Evolutionary conservation across 139 green algal genomes (phyloP), one percentile per base, ranked within the genome.

Genomic region (Coelastrella sp.): DNA sequence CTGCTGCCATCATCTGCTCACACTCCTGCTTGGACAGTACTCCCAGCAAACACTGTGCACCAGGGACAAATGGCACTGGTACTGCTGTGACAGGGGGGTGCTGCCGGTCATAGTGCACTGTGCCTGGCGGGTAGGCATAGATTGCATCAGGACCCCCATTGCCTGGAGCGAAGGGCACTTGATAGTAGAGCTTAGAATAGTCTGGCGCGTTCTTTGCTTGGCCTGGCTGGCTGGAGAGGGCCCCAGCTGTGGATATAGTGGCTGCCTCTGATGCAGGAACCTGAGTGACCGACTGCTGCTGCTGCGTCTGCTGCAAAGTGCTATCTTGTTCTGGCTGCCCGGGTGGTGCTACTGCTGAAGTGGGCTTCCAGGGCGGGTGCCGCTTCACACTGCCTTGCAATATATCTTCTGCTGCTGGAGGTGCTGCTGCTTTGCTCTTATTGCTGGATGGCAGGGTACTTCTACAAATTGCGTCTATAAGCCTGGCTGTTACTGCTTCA

Each of bases 381-480:
- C 66, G 71, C 22, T 82, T 65, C 4, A 91, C 77, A 14, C 58
- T 65, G 54, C 85, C 90, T 57, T 85, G 8, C 22, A 88, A 11
- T 0, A 58, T 8, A 59, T 54, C 61, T 65, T 65, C 64, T 60
- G 13, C 80, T 83, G 74, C 85, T 71, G 56, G 58, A 71, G 85
- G 17, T 77, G 85, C 73, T 71, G 83, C 5, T 89, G 85, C 73
- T 83, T 76, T n/a, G 11, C 56, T 10, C 8, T 23, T 83, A 2
- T 23, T n/a, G 47, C 17, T n/a, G 7, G 60, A 58, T 23, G 89
- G 76, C 76, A 80, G 61, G 11, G 84, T 91, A 57, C 74, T 57
- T 19, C 90, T 76, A 13, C 90, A 73, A 3, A 90, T 82, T 77
- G 85, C 90, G 77, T 90, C 84, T 23, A 92, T 61, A 13, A 90